Base-by-base conservation (phyloP, 2,329 filamentous ascomycete genomes). In the Didymosphaeria variabile region DNA sequence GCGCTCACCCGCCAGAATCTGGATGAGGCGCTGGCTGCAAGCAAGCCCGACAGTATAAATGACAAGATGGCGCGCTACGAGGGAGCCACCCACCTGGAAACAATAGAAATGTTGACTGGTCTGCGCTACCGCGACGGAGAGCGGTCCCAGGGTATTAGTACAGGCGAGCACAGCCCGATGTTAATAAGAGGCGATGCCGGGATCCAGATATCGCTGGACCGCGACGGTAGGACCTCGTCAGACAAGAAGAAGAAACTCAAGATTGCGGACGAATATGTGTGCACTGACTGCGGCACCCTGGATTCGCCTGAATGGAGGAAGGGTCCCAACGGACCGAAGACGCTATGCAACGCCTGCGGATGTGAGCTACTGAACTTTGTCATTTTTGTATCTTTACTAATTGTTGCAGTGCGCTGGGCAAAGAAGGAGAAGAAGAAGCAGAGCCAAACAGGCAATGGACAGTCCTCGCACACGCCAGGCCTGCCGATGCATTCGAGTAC, bases 301-400 rank as follows among this genome's bases (percentile, higher is more conserved):
- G 94, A 97, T 74, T 97, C 92, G 17, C 94, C 94, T 0, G 94
- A 98, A 82, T 98, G 94, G 94, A 86, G 94, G 64, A 97, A 97
- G 78, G 94, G 94, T 0, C 94, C 94, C 0, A 92, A 88, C 64
- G 94, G 94, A 2, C 94, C 94, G 1, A 97, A 98, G 79, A 97
- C 94, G 9, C 82, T 98, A 13, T 98, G 94, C 79, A 98, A 98
- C 80, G 94, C 94, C 8, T 98, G 94, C 75, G 94, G 94, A 88
- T 91, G 86, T 86, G 70, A 80, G 84, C 83, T 3, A 36, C 13
- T 17, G 21, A 44, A 29, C 32, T 45, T 34, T 7, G 23, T 46
- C 3, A 58, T 44, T 53, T 21, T 15, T 7, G 26, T 46, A 23
- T 12, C 55, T 32, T n/a, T 64, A 50, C 71, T 75, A 53, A 74